Conservation (phyloP, 2,329 filamentous ascomycete genomes). For the Thelonectria discophora region DNA sequence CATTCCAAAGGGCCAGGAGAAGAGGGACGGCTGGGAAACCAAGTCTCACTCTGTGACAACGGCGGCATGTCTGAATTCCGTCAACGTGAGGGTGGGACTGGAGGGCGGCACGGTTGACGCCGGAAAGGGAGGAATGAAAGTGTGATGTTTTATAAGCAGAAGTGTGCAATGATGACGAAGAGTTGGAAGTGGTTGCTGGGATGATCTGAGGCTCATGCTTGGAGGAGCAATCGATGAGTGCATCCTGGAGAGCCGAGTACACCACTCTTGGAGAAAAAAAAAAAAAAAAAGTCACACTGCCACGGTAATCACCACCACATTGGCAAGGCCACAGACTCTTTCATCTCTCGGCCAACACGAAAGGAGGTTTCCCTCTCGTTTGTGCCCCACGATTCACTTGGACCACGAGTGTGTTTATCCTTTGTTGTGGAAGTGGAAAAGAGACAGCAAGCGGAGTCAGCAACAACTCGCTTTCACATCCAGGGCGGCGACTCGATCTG, state of each 20-base stretch:
- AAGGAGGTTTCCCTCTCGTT: not conserved
- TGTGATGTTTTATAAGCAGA: not conserved
- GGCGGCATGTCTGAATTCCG: slow-evolving; percentile 22
- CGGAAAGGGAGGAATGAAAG: not conserved
- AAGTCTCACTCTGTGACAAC: slow-evolving; percentile 14
- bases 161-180: not conserved
- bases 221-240: not conserved
- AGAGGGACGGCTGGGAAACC: slow-evolving; percentile 11
- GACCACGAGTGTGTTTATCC: not conserved
- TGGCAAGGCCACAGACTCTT: not conserved
- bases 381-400: not conserved
- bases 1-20: slow-evolving; percentile 25
- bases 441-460: not conserved
- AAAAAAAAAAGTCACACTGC: not conserved
- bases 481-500: not conserved
- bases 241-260: not conserved
- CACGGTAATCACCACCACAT: not conserved
- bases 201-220: not conserved
- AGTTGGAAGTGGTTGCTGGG: not conserved
- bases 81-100: slow-evolving; percentile 2
- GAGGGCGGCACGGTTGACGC: not conserved
- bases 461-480: not conserved
- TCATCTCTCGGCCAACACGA: not conserved
- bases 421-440: not conserved
- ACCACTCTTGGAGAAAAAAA: not conserved